phyloP scores from a whole-genome alignment of 768 basidiomycete genomes.

The Trametopsis cervina region DNA sequence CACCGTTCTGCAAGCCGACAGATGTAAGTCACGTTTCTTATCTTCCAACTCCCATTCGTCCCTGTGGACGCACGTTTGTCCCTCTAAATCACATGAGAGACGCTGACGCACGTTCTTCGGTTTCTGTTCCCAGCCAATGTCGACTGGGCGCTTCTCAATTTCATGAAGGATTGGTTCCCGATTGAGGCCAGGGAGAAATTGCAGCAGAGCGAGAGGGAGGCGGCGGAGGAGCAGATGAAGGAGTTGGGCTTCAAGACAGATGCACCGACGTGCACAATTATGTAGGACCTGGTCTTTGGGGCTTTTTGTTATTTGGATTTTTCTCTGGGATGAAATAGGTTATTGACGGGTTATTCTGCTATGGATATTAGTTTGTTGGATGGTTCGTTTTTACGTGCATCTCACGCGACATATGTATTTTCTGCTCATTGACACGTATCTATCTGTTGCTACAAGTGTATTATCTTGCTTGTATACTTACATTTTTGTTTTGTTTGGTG shows the following conservation, averaged over 20 bases:
- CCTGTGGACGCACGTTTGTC: neutral
- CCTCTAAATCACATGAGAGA: too few species aligned
- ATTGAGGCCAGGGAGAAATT: constrained; percentile 70
- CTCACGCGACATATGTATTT: too few species aligned
- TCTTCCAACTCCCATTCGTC: neutral
- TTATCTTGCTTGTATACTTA: neutral
- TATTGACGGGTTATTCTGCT: neutral
- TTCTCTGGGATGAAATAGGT: neutral
- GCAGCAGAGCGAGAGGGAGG: constrained; percentile 69
- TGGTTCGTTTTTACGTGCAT: too few species aligned
- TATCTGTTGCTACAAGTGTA: too few species aligned
- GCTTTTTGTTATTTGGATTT: neutral
- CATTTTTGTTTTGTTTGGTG: too few species aligned
- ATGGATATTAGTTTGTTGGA: too few species aligned
- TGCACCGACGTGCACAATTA: neutral
- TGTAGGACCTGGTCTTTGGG: neutral
- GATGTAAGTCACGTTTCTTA: constrained; percentile 42
- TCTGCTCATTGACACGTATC: too few species aligned
- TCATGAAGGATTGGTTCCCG: constrained; percentile 93
- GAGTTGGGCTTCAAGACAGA: constrained; percentile 50
- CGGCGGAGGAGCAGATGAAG: constrained; percentile 56
- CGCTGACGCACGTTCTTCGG: neutral
- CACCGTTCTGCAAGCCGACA: constrained; percentile 69
- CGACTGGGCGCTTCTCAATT: constrained; percentile 73
- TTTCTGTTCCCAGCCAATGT: constrained; percentile 49